These are phyloP conservation scores for Cutaneotrichosporon sp. DNA, from an alignment of 1,284 basidiomycete species.

Conservation along the genomic window DNA sequence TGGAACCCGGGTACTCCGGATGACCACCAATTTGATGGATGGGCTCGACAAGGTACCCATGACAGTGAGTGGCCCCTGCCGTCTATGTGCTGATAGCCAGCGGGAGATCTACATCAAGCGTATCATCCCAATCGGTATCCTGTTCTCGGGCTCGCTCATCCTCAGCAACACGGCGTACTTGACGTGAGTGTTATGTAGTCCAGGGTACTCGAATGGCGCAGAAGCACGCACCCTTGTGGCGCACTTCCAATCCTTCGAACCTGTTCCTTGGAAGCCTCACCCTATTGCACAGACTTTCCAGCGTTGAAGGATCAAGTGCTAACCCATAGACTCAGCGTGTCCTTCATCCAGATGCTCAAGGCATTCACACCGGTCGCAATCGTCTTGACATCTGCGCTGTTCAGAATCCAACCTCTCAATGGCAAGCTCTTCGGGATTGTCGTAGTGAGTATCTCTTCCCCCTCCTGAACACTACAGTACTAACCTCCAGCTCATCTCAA, in stretches of 20 bases:
- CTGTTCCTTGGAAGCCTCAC: too few species aligned
- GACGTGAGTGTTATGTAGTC: constrained; percentile 23
- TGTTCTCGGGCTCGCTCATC: constrained; percentile 89
- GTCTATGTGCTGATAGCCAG: constrained; percentile 16
- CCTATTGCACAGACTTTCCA: background rate
- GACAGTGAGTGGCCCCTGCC: constrained; percentile 50
- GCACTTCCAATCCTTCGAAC: too few species aligned
- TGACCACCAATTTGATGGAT: constrained; percentile 79
- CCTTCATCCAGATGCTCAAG: constrained; percentile 99
- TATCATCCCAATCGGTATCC: constrained; percentile 85
- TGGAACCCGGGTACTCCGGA: constrained; percentile 80
- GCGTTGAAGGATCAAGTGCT: constrained; percentile 12
- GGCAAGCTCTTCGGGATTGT: constrained; percentile 74
- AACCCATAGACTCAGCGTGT: constrained; percentile 67
- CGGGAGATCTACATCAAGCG: constrained; percentile 74
- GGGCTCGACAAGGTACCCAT: constrained; percentile 78
- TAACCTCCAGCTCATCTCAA: constrained; percentile 71
- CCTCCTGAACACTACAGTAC: constrained; percentile 27
- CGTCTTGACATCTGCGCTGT: constrained; percentile 82
- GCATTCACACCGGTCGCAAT: constrained; percentile 93
- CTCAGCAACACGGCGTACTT: constrained; percentile 93
- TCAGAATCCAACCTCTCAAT: constrained; percentile 78
- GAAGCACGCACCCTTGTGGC: background rate
- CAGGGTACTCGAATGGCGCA: background rate
- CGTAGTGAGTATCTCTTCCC: constrained; percentile 54